A percentile compares a stretch with the other conserved stretches of the same genome.
Evolutionary conservation across 495 filamentous ascomycete species (phyloP).

Genomic region (Jackrogersella multiformis): DNA sequence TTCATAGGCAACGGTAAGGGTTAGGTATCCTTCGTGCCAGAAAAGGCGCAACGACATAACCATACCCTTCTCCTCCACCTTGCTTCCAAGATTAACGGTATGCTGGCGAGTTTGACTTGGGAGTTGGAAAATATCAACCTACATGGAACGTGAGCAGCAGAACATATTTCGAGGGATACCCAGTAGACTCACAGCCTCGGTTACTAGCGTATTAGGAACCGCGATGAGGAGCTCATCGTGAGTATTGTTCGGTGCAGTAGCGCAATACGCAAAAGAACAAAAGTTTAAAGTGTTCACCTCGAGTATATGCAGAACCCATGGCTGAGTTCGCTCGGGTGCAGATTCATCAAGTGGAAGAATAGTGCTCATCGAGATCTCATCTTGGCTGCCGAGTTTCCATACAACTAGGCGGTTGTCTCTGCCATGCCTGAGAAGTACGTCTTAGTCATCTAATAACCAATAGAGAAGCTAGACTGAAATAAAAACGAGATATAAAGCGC

Average conservation of each 20-base stretch:
- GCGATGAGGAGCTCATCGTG: constrained; percentile 66
- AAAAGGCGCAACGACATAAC: constrained; percentile 83
- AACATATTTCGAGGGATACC: background rate
- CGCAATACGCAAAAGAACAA: constrained; percentile 82
- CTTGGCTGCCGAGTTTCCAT: constrained; percentile 74
- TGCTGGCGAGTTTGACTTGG: constrained; percentile 74
- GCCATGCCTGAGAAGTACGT: constrained; percentile 72
- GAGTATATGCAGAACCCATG: constrained; percentile 86
- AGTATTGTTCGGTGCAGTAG: constrained; percentile 25
- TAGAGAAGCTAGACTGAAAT: background rate
- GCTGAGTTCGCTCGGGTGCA: constrained; percentile 63
- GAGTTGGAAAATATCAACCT: constrained; percentile 88
- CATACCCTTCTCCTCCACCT: constrained; percentile 78
- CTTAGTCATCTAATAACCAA: constrained; percentile 24
- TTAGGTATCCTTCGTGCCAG: constrained; percentile 50
- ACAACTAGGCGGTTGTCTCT: constrained; percentile 87
- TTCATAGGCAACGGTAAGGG: constrained; percentile 83
- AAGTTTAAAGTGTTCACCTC: constrained; percentile 95
- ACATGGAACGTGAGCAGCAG: constrained; percentile 14
- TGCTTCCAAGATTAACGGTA: constrained; percentile 67
- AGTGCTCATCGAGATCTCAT: constrained; percentile 72
- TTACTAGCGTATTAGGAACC: constrained; percentile 79
- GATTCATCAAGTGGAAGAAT: constrained; percentile 74
- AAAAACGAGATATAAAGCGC: constrained; percentile 1
- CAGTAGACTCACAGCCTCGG: constrained; percentile 67